Percentiles rank a stretch among this genome's conserved stretches.
Evolutionary conservation across 164 flowering plant genomes (phyloP).

Genomic region (Sedum album): DNA sequence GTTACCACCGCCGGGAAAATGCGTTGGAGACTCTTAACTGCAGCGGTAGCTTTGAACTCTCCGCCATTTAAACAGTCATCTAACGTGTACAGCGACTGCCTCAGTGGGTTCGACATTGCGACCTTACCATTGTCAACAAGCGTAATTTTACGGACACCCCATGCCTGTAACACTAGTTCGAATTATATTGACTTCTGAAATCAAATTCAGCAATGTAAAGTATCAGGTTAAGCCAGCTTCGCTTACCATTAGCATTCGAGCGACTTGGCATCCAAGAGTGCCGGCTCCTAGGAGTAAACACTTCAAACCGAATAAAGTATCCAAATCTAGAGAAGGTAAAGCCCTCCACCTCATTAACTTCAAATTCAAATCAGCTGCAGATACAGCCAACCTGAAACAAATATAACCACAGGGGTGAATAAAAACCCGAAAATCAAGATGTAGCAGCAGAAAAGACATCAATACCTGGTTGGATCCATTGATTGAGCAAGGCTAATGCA

Average conservation of each 20-base stretch:
- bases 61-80: constrained; percentile 91
- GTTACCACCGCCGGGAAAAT: constrained; percentile 92
- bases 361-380: constrained; percentile 92
- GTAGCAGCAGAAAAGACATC: neutral
- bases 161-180: constrained; percentile 47
- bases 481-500: constrained; percentile 72
- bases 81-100: constrained; percentile 86
- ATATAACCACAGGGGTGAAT: constrained; percentile 6
- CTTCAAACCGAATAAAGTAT: constrained; percentile 43
- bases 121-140: constrained; percentile 86
- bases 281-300: constrained; percentile 97
- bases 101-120: constrained; percentile 92
- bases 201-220: neutral
- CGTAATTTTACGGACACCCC: constrained; percentile 94
- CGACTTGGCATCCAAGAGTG: constrained; percentile 97
- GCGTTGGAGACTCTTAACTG: constrained; percentile 63
- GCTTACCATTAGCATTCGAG: constrained; percentile 90
- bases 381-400: constrained; percentile 65
- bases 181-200: neutral
- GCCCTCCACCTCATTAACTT: constrained; percentile 99
- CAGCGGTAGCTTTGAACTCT: constrained; percentile 69
- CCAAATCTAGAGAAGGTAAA: constrained; percentile 74
- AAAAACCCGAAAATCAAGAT: neutral
- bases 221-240: neutral
- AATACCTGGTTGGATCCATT: constrained; percentile 89